A percentile compares a stretch with the other conserved stretches of the same genome.
phyloP scores from a whole-genome alignment of 352 stramenopile genomes.

The Phytopythium ostracodes region DNA sequence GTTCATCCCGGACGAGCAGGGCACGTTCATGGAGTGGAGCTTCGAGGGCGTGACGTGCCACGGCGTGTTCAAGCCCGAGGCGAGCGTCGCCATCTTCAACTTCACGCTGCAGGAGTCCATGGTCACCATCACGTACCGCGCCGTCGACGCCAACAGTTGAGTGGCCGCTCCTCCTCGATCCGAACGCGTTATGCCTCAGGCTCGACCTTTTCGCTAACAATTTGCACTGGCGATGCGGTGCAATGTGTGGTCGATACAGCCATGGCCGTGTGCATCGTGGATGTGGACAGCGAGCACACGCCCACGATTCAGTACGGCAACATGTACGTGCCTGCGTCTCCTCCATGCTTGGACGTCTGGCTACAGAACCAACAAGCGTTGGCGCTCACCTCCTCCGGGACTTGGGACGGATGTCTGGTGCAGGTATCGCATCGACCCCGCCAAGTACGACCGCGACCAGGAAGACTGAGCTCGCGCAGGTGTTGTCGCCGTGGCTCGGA shows the following conservation, averaged over 20 bases:
- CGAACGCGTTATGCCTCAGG: no score
- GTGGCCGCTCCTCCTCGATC: background rate
- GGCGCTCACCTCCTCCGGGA: background rate
- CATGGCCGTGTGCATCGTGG: slow-evolving; percentile 81
- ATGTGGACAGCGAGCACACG: slow-evolving; percentile 80
- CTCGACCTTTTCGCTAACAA: no score
- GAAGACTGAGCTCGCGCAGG: slow-evolving; percentile 23
- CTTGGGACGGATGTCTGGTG: background rate
- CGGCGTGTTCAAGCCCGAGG: slow-evolving; percentile 75
- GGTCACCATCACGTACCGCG: slow-evolving; percentile 83
- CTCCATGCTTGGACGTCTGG: background rate
- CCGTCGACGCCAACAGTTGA: slow-evolving; percentile 74
- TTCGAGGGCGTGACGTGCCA: slow-evolving; percentile 83
- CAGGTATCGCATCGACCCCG: slow-evolving; percentile 75
- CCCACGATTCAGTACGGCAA: slow-evolving; percentile 82
- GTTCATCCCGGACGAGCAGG: slow-evolving; percentile 77
- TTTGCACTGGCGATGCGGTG: no score
- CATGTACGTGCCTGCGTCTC: slow-evolving; percentile 41
- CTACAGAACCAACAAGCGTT: background rate
- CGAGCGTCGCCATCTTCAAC: slow-evolving; percentile 80
- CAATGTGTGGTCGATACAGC: slow-evolving; percentile 24
- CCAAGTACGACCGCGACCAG: slow-evolving; percentile 60
- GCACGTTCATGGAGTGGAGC: slow-evolving; percentile 85
- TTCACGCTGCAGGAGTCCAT: slow-evolving; percentile 80
- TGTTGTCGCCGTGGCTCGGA: background rate